Evolutionary conservation across 2,329 filamentous ascomycete genomes (phyloP), one percentile per base, ranked within the genome.

Genomic region (Colletotrichum sp.): DNA sequence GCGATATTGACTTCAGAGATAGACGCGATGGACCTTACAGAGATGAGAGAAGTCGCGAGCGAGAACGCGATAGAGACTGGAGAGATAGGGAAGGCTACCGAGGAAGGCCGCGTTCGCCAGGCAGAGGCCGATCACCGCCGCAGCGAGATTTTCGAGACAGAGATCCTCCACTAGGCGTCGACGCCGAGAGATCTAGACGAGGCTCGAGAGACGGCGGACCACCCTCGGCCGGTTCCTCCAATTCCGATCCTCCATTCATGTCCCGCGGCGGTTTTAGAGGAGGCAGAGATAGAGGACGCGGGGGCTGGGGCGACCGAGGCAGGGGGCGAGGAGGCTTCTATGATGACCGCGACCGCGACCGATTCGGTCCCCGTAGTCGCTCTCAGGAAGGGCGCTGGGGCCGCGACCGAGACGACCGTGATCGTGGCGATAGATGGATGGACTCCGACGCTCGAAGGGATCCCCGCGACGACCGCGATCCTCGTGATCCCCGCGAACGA

Each of bases 161-260:
- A 79, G 90, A 92, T 79, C 83, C 86, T 3, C 92, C 92, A 1
- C 87, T 92, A 36, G 92, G 91, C 62, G 86, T 94, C 8, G 94
- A 96, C 78, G 88, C 92, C 9, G 92, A 93, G 74, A 89, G 94
- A 74, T 91, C 92, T 22, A 88, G 94, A 70, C 89, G 94, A 62
- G 92, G 90, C 18, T 95, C 94, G 10, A 89, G 94, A 80, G 94
- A 96, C 79, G 94, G 83, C 12, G 86, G 94, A 0, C 93, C 94
- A 13, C 89, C 92, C 27, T 94, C 93, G 2, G 93, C 93, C 22
- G 93, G 93, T 6, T 95, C 94, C 5, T 92, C 91, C 12, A 92
- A 91, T 27, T 94, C 94, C 0, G 94, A 96, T 77, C 89, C 91
- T 15, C 88, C 90, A 2, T 93, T 88, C 22, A 80, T 84, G 76